Percentiles rank a stretch among this genome's conserved stretches.
phyloP scores from a whole-genome alignment of 768 basidiomycete genomes.

The Crassisporium funariophilum region DNA sequence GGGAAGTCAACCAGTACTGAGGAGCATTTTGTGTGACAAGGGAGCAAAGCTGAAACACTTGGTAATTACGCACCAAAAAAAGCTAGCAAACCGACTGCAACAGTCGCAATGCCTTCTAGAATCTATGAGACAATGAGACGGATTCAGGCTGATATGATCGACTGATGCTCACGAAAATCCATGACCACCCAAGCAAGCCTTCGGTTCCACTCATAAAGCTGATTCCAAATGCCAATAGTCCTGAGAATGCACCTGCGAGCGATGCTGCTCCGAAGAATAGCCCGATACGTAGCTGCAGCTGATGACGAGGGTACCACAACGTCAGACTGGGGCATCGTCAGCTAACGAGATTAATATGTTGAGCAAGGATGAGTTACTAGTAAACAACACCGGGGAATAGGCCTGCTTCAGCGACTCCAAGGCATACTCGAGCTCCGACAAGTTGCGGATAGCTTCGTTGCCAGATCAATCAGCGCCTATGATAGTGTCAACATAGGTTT shows the following conservation, averaged over 20 bases:
- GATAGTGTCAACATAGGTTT: not conserved
- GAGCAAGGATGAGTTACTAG: conserved; percentile 47
- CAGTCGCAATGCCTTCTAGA: conserved; percentile 64
- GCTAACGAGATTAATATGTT: conserved; percentile 29
- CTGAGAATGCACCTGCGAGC: conserved; percentile 64
- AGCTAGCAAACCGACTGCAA: conserved; percentile 54
- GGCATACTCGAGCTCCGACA: conserved; percentile 55
- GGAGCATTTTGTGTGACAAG: not conserved
- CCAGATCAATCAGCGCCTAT: not conserved
- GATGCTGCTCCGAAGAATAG: conserved; percentile 70
- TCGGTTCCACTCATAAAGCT: conserved; percentile 50
- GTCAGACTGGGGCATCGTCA: conserved; percentile 64
- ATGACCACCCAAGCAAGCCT: conserved; percentile 60
- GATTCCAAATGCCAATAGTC: conserved; percentile 57
- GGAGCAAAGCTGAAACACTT: not conserved
- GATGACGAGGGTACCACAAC: conserved; percentile 68
- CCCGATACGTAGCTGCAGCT: conserved; percentile 60
- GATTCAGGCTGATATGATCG: not conserved
- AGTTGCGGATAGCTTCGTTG: conserved; percentile 58
- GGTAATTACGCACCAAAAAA: conserved; percentile 42
- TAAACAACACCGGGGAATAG: conserved; percentile 75
- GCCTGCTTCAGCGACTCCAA: conserved; percentile 71
- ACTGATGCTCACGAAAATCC: conserved; percentile 57
- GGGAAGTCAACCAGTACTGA: conserved; percentile 67
- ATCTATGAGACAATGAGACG: conserved; percentile 39